phyloP scores from a whole-genome alignment of 2,329 filamentous ascomycete species.

The Pyrenophora tritici-repentis region DNA sequence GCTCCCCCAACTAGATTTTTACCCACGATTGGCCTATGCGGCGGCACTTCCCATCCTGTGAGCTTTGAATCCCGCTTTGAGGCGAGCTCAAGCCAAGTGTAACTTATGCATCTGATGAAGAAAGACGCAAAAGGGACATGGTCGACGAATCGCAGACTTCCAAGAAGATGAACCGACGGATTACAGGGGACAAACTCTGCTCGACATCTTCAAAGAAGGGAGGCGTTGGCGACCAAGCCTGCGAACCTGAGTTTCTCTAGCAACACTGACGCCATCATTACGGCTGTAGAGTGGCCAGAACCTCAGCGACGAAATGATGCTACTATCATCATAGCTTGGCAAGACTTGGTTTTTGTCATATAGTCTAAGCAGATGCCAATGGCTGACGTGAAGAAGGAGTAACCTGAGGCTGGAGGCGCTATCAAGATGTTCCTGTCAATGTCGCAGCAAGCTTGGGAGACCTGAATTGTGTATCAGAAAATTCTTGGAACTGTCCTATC shows the following conservation, averaged over 20 bases:
- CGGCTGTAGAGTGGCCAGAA: conserved; percentile 1
- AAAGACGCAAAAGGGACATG: conserved; percentile 25
- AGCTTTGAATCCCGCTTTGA: conserved; percentile 29
- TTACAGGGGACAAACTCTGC: conserved; percentile 41
- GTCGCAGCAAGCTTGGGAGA: too few species aligned
- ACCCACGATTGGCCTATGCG: conserved; percentile 13
- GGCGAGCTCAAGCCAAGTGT: conserved; percentile 13
- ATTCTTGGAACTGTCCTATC: too few species aligned
- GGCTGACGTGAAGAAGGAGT: too few species aligned
- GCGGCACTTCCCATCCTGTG: conserved; percentile 24
- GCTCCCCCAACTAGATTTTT: conserved; percentile 23
- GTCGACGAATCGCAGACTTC: conserved; percentile 62
- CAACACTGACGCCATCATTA: conserved; percentile 28
- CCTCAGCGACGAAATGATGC: too few species aligned
- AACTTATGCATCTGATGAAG: conserved; percentile 23
- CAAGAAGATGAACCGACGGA: conserved; percentile 43
- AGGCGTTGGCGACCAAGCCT: conserved; percentile 42
- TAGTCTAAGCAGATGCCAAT: too few species aligned
- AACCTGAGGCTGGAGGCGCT: too few species aligned
- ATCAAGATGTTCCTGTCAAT: too few species aligned
- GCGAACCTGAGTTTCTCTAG: conserved; percentile 43
- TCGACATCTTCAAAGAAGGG: conserved; percentile 38
- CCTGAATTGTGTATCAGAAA: too few species aligned
- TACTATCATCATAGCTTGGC: too few species aligned
- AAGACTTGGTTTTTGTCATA: too few species aligned